phyloP scores from a whole-genome alignment of 139 green algal species.

The Tetradesmus obliquus region DNA sequence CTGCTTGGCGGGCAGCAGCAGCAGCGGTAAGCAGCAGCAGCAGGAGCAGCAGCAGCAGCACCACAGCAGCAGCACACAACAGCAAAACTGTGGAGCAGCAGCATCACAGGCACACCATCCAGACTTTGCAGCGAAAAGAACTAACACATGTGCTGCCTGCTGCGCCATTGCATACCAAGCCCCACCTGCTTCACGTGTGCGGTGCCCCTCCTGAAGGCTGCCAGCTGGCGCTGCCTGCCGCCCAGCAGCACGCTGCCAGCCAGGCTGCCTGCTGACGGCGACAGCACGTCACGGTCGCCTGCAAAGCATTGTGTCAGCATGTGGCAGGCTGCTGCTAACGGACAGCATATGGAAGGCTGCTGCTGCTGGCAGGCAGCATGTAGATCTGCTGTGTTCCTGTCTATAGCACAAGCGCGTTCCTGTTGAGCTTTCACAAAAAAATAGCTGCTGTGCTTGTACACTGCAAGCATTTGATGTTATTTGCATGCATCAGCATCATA shows the following conservation, averaged over 20 bases:
- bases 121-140: too few relatives aligned
- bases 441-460: too few relatives aligned
- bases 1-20: constrained; percentile 61
- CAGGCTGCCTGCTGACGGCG: background rate
- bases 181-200: constrained; percentile 45
- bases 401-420: too few relatives aligned
- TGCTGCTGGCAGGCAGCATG: too few relatives aligned
- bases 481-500: too few relatives aligned
- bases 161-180: background rate
- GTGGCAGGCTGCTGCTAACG: too few relatives aligned
- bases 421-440: too few relatives aligned
- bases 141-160: too few relatives aligned
- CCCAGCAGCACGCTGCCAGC: background rate
- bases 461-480: too few relatives aligned
- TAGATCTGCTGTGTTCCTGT: too few relatives aligned
- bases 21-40: background rate
- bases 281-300: constrained; percentile 8
- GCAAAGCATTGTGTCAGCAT: background rate
- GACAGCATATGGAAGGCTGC: too few relatives aligned
- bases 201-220: constrained; percentile 23
- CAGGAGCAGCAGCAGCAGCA: background rate
- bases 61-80: background rate
- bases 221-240: background rate
- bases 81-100: background rate
- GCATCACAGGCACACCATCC: background rate